Evolutionary conservation across 805 yeast genomes (phyloP).

Genomic region (Starmerella bacillaris): DNA sequence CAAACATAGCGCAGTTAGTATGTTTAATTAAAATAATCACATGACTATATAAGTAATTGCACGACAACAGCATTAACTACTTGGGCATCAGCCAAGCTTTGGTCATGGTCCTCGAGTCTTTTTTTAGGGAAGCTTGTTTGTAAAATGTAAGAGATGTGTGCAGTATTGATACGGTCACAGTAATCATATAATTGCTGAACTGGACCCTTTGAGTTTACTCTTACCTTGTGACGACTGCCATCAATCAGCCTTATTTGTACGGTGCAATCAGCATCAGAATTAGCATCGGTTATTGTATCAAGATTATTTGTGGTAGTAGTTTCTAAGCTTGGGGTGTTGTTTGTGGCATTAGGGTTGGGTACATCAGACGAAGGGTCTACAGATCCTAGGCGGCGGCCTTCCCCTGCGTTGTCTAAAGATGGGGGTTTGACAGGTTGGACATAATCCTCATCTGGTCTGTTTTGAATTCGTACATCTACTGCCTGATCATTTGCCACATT

Average conservation of each 20-base stretch:
- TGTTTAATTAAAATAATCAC: too few species aligned
- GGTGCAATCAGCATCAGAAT: slow-evolving; percentile 40
- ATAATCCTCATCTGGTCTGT: slow-evolving; percentile 66
- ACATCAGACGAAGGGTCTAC: neutral
- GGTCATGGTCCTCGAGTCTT: slow-evolving; percentile 39
- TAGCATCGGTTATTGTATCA: slow-evolving; percentile 12
- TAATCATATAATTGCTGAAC: slow-evolving; percentile 51
- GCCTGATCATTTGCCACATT: slow-evolving; percentile 80
- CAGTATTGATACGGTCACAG: slow-evolving; percentile 30
- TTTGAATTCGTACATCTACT: slow-evolving; percentile 75
- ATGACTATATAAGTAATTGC: slow-evolving; percentile 23
- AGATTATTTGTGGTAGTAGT: neutral
- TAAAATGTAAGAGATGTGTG: slow-evolving; percentile 38
- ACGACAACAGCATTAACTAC: slow-evolving; percentile 71
- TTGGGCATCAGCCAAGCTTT: slow-evolving; percentile 56
- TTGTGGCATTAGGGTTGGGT: neutral
- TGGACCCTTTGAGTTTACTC: slow-evolving; percentile 46
- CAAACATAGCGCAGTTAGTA: too few species aligned
- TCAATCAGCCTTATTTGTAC: slow-evolving; percentile 73
- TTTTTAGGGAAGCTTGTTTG: slow-evolving; percentile 71
- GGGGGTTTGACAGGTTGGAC: slow-evolving; percentile 42
- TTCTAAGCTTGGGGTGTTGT: neutral
- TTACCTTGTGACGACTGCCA: slow-evolving; percentile 41
- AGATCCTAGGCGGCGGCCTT: slow-evolving; percentile 73
- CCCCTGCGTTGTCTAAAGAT: slow-evolving; percentile 52